Conservation (phyloP, 1,284 basidiomycete genomes). For the Sanghuangporus sanghuang region DNA sequence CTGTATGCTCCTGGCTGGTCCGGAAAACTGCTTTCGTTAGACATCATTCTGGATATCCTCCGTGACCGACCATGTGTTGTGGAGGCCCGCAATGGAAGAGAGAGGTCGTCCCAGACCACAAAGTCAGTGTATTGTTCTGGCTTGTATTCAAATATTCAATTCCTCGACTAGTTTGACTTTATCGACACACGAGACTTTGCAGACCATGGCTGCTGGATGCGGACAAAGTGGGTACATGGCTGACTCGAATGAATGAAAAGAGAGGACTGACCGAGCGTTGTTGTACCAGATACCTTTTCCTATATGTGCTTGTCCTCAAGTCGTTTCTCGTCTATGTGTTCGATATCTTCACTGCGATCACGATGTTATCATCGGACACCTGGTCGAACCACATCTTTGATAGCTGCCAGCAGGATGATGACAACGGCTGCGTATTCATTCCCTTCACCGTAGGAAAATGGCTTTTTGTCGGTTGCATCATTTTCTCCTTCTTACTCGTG, state of each 20-base stretch:
- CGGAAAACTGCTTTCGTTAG: slow-evolving; percentile 31
- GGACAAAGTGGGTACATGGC: slow-evolving; percentile 63
- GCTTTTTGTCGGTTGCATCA: slow-evolving; percentile 97
- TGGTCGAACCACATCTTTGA: slow-evolving; percentile 91
- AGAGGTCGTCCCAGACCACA: slow-evolving; percentile 96
- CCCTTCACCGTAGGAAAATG: slow-evolving; percentile 89
- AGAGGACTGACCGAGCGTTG: background rate
- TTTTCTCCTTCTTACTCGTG: slow-evolving; percentile 94
- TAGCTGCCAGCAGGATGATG: slow-evolving; percentile 48
- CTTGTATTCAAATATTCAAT: background rate
- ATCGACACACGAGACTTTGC: slow-evolving; percentile 91
- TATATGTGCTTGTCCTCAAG: slow-evolving; percentile 91
- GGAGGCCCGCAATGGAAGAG: slow-evolving; percentile 88
- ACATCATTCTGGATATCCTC: slow-evolving; percentile 21
- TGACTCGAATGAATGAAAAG: slow-evolving; percentile 11
- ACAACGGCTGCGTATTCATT: slow-evolving; percentile 77
- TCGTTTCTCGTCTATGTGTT: slow-evolving; percentile 93
- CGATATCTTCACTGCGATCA: slow-evolving; percentile 97
- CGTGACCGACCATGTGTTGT: slow-evolving; percentile 49
- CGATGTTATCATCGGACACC: slow-evolving; percentile 87
- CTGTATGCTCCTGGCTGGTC: slow-evolving; percentile 64
- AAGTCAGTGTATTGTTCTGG: slow-evolving; percentile 47
- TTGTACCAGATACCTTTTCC: slow-evolving; percentile 72
- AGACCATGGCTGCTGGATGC: slow-evolving; percentile 81
- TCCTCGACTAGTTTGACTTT: slow-evolving; percentile 83